Evolutionary conservation across 352 stramenopile species (phyloP), one percentile per base, ranked within the genome.

Genomic region (Globisporangium barbulae): DNA sequence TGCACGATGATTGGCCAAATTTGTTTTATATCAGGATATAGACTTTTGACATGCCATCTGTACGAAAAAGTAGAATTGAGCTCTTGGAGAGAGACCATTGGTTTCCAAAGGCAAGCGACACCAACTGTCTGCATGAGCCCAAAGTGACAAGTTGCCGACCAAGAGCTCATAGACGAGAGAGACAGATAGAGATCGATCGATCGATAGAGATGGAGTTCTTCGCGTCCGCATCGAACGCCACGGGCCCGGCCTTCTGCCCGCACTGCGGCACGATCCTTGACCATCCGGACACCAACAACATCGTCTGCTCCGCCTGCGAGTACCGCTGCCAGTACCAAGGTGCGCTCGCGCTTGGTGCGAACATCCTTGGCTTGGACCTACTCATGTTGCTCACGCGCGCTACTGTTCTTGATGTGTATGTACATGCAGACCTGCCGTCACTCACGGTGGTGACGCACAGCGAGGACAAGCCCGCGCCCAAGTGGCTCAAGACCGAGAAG

Each of bases 181-280:
- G 19, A n/a, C 13, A 19, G 39, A n/a, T 44, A 44, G 3, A 47
- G 41, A 47, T 19, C 3, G 25, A 28, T 28, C 25, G 25, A 28
- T 28, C 25, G 33, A 45, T 13, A 45, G 17, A 48, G 42, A 91
- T 89, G 79, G 74, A 87, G 57, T 92, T 92, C 81, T 92, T 90
- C 69, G 78, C 83, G 55, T 83, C 78, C 41, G 78, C 72, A 59
- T 66, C 78, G 33, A 69, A 58, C 19, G 73, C 78, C 33, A 91
- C 81, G 5, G 87, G 87, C 30, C 87, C 87, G 9, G 83, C 89
- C 60, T 97, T 97, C 72, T 97, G 89, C 59, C 85, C 86, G 60
- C 79, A 93, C 70, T 97, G 89, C 71, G 88, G 88, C 66, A 92
- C 79, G 39, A 96, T 97, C 69, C 70, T 97, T 42, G 85, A 95